Evolutionary conservation across 2,329 filamentous ascomycete genomes (phyloP), one percentile per base, ranked within the genome.

Genomic region (Xylaria sp.): DNA sequence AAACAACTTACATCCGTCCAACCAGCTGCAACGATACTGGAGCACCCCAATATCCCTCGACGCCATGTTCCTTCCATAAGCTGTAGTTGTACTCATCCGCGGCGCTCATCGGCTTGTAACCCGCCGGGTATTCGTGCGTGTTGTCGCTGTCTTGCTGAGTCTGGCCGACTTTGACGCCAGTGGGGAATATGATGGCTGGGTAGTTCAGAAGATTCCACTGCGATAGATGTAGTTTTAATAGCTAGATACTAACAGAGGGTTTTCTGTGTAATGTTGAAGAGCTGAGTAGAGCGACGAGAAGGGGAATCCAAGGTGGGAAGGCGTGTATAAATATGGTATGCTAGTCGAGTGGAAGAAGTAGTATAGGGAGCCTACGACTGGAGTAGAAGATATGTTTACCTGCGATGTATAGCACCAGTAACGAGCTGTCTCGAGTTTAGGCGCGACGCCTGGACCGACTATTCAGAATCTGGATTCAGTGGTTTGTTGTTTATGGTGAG

Each of bases 191-290:
- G 1, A 87, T 78, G 10, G 84, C 85, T 0, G 90, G 88, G 76
- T 91, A 91, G 76, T 93, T 90, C 1, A 92, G 83, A 51, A 92
- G 74, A 75, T 92, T 93, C 89, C 90, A 92, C 70, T 69, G 15
- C 3, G 20, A 12, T 20, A 20, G 23, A n/a, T 34, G 13, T 13
- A 2, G 4, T 20, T 39, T 52, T 52, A 66, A 52, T 46, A 20
- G 10, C 4, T 56, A 34, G 9, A 46, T 46, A 46, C 15, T 9
- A 23, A 25, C 12, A 50, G 8, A 7, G 23, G 20, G 8, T 10
- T 34, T 18, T 34, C 8, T 23, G 20, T 46, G 10, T 34, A 32
- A 7, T 1, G 20, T 3, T 23, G 44, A 23, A 12, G n/a, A 3
- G n/a, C 12, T 9, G 2, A 3, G 23, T 25, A 3, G 23, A 3